Evolutionary conservation across 805 yeast species (phyloP).

Genomic region (Tanozyma kutaoensis): DNA sequence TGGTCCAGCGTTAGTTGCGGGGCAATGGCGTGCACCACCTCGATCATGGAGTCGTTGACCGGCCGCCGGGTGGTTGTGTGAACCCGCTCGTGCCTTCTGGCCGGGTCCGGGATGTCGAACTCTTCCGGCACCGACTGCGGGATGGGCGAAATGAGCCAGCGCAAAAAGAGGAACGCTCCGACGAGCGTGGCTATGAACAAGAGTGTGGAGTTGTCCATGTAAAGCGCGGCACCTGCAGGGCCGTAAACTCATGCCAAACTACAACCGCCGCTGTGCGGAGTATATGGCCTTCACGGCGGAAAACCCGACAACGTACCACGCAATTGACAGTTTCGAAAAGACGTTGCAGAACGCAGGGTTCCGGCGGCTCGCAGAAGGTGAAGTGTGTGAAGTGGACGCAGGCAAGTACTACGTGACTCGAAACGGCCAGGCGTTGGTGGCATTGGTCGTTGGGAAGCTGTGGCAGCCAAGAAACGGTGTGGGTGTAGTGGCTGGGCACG

Average conservation of each 20-base stretch:
- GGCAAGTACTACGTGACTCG: constrained; percentile 15
- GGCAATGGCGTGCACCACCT: constrained; percentile 71
- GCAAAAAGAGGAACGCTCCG: constrained; percentile 43
- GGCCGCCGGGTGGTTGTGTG: constrained; percentile 24
- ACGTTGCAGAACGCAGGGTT: constrained; percentile 16
- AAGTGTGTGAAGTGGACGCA: constrained; percentile 4
- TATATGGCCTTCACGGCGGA: constrained; percentile 18
- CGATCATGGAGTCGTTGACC: constrained; percentile 65
- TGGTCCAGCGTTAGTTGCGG: constrained; percentile 60
- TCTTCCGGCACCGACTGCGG: constrained; percentile 20
- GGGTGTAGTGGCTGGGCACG: constrained; percentile 18
- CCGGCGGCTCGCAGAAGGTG: constrained; percentile 11
- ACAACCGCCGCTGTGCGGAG: constrained; percentile 7
- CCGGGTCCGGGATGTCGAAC: constrained; percentile 7
- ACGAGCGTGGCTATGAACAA: constrained; percentile 34
- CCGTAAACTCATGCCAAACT: too few species aligned
- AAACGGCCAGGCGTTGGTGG: constrained; percentile 21
- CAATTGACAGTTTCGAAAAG: constrained; percentile 10
- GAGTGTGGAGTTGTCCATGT: constrained; percentile 44
- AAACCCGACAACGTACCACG: constrained; percentile 32
- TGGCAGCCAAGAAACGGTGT: constrained; percentile 20
- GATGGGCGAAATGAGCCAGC: constrained; percentile 56
- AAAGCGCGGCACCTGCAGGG: too few species aligned
- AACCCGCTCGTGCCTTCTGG: background rate
- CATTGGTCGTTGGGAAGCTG: constrained; percentile 18